Evolutionary conservation across 2,329 filamentous ascomycete genomes (phyloP), one percentile per base, ranked within the genome.

Genomic region (Neophaeococcomyces aloes): DNA sequence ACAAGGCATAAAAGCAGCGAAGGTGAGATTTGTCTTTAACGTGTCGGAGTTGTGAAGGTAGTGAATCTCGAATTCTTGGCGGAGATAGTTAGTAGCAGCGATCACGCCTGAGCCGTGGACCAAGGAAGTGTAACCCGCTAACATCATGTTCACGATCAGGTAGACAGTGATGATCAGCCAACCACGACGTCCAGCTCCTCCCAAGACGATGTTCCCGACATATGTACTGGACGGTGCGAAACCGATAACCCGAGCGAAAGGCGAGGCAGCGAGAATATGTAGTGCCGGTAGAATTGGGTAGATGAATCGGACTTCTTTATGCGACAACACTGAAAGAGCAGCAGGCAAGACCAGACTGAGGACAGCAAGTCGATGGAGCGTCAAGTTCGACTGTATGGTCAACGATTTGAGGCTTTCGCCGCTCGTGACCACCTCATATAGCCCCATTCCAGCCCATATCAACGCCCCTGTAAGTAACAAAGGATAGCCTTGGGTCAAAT

Each of bases 231-330:
- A 48, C 31, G 48, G 45, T 15, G 40, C 33, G 64, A 34, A 35
- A 15, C 39, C 39, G 60, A 89, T 86, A 65, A 85, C 87, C 7
- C 68, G 61, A 2, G 75, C 68, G 13, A 85, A 64, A 2, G 78
- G 72, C 0, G 78, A 75, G 0, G 86, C 86, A 1, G 84, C 78
- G 30, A 96, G 69, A 49, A 94, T 68, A 59, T 91, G 86, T 5
- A 98, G 73, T n/a, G 81, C 74, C 1, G 91, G 89, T 1, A 96
- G 74, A 14, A 98, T 74, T 1, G 91, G 89, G 57, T 94, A 94
- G 53, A 96, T 84, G 68, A 98, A 98, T 57, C 91, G 86, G 55
- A 94, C 85, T 70, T 98, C 91, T 62, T 98, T 98, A 67, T 98
- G 91, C 1, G 86, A 79, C 53, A 96, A 84, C 36, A 84, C 59